These are phyloP conservation scores for Stephania yunnanensis DNA, from an alignment of 164 flowering plant genomes.

Conservation along the genomic window DNA sequence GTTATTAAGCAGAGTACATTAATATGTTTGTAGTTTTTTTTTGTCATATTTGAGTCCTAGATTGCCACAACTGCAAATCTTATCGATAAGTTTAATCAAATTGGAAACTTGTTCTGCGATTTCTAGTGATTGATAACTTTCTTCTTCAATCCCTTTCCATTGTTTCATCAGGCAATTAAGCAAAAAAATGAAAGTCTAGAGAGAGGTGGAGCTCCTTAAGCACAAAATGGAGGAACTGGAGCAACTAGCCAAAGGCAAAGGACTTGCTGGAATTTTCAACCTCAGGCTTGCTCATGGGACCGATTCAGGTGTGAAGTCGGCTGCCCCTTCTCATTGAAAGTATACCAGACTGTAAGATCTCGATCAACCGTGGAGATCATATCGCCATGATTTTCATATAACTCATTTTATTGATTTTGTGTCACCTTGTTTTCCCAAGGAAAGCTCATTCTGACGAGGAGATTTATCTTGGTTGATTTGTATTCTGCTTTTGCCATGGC, in stretches of 20 bases:
- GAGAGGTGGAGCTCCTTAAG: constrained; percentile 51
- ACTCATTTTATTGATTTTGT: not conserved
- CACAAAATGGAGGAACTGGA: constrained; percentile 50
- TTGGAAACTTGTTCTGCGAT: too few species aligned
- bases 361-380: not conserved
- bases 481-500: not conserved
- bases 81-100: too few species aligned
- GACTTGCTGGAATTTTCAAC: constrained; percentile 46
- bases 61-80: too few species aligned
- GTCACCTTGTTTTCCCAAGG: not conserved
- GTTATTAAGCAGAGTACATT: too few species aligned
- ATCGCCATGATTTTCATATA: not conserved
- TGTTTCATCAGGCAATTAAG: constrained; percentile 45
- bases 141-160: not conserved
- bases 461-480: not conserved
- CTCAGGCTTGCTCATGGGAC: constrained; percentile 27
- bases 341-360: not conserved
- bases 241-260: constrained; percentile 48
- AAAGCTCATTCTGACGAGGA: not conserved
- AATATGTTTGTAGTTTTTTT: too few species aligned
- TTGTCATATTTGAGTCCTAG: too few species aligned
- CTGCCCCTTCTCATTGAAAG: not conserved
- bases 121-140: not conserved
- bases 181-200: constrained; percentile 49
- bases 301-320: not conserved